Percentiles rank a stretch among this genome's conserved stretches.
These are phyloP conservation scores for Globisporangium cederbergense DNA, from an alignment of 352 stramenopile species.

Conservation along the genomic window DNA sequence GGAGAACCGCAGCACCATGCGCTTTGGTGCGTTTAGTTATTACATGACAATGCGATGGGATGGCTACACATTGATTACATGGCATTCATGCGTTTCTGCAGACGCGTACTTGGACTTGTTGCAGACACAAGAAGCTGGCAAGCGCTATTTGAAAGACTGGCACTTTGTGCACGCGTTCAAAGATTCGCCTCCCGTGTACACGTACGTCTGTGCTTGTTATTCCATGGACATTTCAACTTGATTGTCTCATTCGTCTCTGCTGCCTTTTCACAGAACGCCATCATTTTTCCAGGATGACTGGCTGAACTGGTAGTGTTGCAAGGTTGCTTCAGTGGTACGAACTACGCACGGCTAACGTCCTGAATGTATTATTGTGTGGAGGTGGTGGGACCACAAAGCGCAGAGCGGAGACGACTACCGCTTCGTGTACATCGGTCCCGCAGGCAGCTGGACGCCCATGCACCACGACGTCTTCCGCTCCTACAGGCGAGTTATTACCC, in stretches of 20 bases:
- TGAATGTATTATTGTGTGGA: constrained; percentile 12
- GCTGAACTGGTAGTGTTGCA: constrained; percentile 78
- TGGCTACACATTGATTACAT: not conserved
- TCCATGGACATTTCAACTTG: not conserved
- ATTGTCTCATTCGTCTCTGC: constrained; percentile 36
- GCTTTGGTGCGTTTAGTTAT: constrained; percentile 36
- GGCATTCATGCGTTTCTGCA: constrained; percentile 14
- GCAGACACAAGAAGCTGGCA: constrained; percentile 36
- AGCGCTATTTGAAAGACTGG: constrained; percentile 85
- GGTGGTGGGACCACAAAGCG: constrained; percentile 78
- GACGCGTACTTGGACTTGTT: constrained; percentile 65
- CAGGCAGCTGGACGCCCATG: constrained; percentile 86
- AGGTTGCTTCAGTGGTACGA: too few species aligned
- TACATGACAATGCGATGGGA: not conserved
- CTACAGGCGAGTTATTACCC: constrained; percentile 67
- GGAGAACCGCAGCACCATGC: constrained; percentile 55
- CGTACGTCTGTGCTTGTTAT: constrained; percentile 21
- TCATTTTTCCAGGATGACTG: constrained; percentile 89
- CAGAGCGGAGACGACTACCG: constrained; percentile 86
- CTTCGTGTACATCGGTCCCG: constrained; percentile 95
- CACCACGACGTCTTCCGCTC: constrained; percentile 97
- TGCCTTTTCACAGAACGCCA: constrained; percentile 51
- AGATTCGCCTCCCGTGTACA: constrained; percentile 43
- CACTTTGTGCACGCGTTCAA: constrained; percentile 72
- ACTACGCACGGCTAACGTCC: too few species aligned